Base-by-base conservation (phyloP, 805 yeast species). In the Wickerhamomyces xylosicus region DNA sequence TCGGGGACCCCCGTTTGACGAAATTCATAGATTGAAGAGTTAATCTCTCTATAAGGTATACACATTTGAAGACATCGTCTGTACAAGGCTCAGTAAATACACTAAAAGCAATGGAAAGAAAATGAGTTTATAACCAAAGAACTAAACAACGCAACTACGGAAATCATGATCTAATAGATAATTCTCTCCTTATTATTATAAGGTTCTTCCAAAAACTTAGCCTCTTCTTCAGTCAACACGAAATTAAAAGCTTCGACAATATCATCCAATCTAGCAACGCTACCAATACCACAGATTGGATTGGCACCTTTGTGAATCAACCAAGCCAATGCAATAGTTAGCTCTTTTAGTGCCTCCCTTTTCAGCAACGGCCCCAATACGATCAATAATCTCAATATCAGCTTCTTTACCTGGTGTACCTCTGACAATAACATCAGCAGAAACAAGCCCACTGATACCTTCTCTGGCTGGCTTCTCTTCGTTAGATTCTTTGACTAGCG, bases 261-360 rank as follows among this genome's bases (percentile, higher is more conserved):
- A 44, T 75, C 81, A 34, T 72, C 74, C 16, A 76, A 62, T 40
- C 81, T 62, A 47, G 62, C 62, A 14, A 57, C 59, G 27, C 64
- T 63, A 48, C 59, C 63, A 39, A 74, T 43, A 1, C 82, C 82
- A 6, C 76, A 66, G 43, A 77, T 74, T 11, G 83, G 83, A 33
- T 48, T 41, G 21, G 59, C 58, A 10, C 76, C 79, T 50, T 76
- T 75, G 40, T 56, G 36, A 2, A 72, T 27, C 1, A 65, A 64
- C 78, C 78, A 77, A 4, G 3, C 77, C 73, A 63, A 59, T 8
- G 77, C 60, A 20, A 75, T 50, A 18, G 46, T n/a, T 69, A 3
- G 80, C 71, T 83, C 77, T 77, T 2, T 71, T 51, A 13, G 67
- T 69, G 9, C 53, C 59, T 31, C 56, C 51, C 47, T 69, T 66